Conservation (phyloP, 345 rosid species). For the Noccaea caerulescens region DNA sequence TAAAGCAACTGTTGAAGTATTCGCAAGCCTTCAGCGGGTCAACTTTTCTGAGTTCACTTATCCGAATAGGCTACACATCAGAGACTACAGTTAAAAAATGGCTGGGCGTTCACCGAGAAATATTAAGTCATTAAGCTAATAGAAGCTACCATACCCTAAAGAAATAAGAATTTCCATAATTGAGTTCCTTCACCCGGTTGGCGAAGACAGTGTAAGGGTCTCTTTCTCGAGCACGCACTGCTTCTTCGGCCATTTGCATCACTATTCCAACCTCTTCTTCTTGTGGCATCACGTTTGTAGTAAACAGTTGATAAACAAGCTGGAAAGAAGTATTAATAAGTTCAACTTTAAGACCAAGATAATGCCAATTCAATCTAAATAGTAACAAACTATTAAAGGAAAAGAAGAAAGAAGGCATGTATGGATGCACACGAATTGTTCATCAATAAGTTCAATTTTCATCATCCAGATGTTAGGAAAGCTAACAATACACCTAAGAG, state of each 20-base stretch:
- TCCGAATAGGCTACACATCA: slow-evolving; percentile 72
- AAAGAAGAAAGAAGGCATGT: slow-evolving; percentile 15
- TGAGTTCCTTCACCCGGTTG: slow-evolving; percentile 83
- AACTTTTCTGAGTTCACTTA: slow-evolving; percentile 71
- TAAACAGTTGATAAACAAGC: slow-evolving; percentile 88
- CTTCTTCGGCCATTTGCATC: slow-evolving; percentile 93
- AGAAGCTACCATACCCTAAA: slow-evolving; percentile 64
- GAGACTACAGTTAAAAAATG: slow-evolving; percentile 30
- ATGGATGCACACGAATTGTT: neutral
- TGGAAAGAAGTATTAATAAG: slow-evolving; percentile 43
- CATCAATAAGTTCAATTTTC: neutral
- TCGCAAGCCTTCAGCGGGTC: slow-evolving; percentile 90
- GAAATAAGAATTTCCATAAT: slow-evolving; percentile 87
- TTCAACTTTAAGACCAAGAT: neutral
- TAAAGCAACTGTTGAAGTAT: slow-evolving; percentile 82
- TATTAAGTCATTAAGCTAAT: slow-evolving; percentile 11
- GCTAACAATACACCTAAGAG: neutral
- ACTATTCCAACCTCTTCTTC: slow-evolving; percentile 90
- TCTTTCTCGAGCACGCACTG: slow-evolving; percentile 85
- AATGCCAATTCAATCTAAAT: slow-evolving; percentile 7
- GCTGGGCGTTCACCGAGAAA: slow-evolving; percentile 12
- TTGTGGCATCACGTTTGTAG: slow-evolving; percentile 71
- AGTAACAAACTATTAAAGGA: neutral
- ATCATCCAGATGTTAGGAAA: slow-evolving; percentile 25
- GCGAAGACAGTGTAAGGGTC: slow-evolving; percentile 88